Conservation (phyloP, 306 rosid genomes). For the Cucumis cinereus region DNA sequence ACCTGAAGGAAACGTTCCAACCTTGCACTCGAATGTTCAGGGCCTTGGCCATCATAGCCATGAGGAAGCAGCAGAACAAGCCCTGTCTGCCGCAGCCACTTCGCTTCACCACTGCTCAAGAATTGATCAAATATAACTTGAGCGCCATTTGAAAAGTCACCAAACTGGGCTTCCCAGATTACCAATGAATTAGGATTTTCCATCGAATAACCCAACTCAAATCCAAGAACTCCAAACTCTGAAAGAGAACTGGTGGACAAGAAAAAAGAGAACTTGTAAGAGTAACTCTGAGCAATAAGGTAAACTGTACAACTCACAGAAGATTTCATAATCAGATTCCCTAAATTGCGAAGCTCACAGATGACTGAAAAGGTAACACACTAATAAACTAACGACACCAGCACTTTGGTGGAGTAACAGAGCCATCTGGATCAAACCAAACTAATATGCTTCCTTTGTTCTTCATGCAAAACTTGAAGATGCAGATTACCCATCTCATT, state of each 20-base stretch:
- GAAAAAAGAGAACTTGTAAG: conserved; percentile 8
- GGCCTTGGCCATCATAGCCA: conserved; percentile 98
- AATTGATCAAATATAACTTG: conserved; percentile 94
- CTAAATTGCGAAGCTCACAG: not conserved
- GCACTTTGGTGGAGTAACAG: not conserved
- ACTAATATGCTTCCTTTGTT: not conserved
- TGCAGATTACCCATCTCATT: not conserved
- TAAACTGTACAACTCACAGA: not conserved
- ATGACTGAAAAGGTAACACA: not conserved
- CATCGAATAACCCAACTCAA: conserved; percentile 96
- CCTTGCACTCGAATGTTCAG: conserved; percentile 92
- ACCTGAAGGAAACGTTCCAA: conserved; percentile 96
- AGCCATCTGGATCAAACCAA: not conserved
- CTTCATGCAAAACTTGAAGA: not conserved
- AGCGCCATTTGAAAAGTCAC: conserved; percentile 96
- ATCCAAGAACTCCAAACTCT: conserved; percentile 94
- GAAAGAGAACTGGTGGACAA: conserved; percentile 69
- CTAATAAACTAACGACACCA: not conserved
- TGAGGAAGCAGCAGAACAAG: conserved; percentile 89
- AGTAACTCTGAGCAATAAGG: not conserved
- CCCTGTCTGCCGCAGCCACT: conserved; percentile 98
- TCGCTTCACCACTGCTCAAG: conserved; percentile 85
- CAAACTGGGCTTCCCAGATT: conserved; percentile 99
- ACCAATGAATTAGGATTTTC: conserved; percentile 91
- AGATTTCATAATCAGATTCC: not conserved